Evolutionary conservation across 2,329 filamentous ascomycete species (phyloP).

Genomic region (Neopestalotiopsis sp.): DNA sequence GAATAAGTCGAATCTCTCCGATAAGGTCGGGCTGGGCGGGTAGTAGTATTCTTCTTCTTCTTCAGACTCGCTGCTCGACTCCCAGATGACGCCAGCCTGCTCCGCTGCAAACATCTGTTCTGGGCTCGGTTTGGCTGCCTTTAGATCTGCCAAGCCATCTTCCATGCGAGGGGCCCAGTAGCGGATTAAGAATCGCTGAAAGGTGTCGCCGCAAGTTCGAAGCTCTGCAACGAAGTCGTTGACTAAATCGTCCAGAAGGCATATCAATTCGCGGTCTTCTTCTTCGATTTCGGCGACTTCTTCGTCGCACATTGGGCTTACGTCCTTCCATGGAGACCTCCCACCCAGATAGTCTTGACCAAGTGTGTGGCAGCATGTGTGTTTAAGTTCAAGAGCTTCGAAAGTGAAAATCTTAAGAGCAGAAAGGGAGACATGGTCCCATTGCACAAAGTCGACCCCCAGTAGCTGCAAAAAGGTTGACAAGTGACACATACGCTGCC

Average conservation of each 20-base stretch:
- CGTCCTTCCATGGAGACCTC: no score
- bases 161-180: slow-evolving; percentile 2
- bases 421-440: not conserved
- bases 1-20: not conserved
- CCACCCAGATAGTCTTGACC: no score
- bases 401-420: not conserved
- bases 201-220: not conserved
- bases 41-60: not conserved
- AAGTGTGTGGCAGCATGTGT: not conserved
- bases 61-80: not conserved
- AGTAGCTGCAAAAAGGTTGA: not conserved
- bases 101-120: not conserved
- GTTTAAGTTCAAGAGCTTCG: not conserved
- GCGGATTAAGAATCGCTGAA: not conserved
- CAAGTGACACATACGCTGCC: not conserved
- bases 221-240: not conserved
- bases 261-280: not conserved
- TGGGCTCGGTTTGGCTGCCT: not conserved
- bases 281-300: not conserved
- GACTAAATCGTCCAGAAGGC: not conserved
- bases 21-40: not conserved
- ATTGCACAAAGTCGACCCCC: not conserved
- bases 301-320: no score
- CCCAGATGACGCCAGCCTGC: not conserved
- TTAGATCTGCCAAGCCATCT: not conserved